Conservation (phyloP, 2,329 filamentous ascomycete genomes). For the Diaporthe sp. region DNA sequence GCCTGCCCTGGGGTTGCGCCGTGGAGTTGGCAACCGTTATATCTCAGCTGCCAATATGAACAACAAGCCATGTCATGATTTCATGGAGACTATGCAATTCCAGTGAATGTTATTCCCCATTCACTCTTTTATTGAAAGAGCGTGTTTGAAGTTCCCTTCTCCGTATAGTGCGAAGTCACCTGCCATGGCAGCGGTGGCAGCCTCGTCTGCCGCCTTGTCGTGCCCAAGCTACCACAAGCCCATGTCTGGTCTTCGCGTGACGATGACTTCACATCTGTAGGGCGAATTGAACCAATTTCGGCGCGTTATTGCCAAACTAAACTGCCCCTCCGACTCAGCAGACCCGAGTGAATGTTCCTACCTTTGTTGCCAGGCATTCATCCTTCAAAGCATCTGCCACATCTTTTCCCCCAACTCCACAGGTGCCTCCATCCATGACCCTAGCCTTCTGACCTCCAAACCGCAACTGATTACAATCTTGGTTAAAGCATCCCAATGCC, state of each 20-base stretch:
- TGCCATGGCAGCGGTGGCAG: background rate
- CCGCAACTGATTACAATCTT: background rate
- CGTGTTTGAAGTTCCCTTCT: no score
- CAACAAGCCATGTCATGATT: background rate
- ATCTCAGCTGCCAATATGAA: background rate
- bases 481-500: background rate
- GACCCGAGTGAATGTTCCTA: background rate
- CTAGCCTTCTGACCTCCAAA: background rate
- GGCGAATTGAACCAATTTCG: background rate
- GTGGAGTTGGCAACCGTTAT: background rate
- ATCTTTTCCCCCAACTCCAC: background rate
- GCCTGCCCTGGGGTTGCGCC: background rate
- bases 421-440: background rate
- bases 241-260: background rate
- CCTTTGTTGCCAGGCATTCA: slow-evolving; percentile 1
- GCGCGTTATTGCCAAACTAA: background rate
- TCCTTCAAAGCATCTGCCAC: slow-evolving; percentile 1
- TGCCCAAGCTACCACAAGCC: background rate
- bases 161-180: background rate
- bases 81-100: background rate
- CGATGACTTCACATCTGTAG: no score
- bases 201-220: background rate
- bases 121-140: background rate
- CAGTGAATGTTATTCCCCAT: no score
- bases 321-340: background rate